phyloP scores from a whole-genome alignment of 2,329 filamentous ascomycete species.

The Dothistroma pini region DNA sequence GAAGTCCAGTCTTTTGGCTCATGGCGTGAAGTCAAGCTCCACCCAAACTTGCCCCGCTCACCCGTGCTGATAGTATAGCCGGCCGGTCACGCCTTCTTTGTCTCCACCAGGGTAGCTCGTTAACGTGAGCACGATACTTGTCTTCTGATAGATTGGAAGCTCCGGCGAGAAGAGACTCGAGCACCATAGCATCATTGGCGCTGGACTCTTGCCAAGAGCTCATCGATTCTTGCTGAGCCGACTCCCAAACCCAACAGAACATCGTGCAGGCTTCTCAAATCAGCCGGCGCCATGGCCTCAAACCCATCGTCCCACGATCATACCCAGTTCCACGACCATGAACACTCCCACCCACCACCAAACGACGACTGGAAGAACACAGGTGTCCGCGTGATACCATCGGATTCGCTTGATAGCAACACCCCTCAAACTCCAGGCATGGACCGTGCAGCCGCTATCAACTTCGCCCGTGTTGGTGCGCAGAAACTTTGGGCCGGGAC shows the following conservation, averaged over 20 bases:
- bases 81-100: background rate
- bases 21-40: background rate
- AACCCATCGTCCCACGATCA: background rate
- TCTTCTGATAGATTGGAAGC: background rate
- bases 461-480: conserved; percentile 43
- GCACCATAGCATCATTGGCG: too few species aligned
- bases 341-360: conserved; percentile 20
- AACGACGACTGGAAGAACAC: conserved; percentile 39
- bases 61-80: background rate
- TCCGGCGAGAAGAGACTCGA: background rate
- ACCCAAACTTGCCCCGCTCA: background rate
- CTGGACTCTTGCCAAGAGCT: too few species aligned
- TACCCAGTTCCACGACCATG: conserved; percentile 14
- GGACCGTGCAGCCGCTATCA: conserved; percentile 45
- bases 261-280: background rate
- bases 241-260: background rate
- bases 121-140: background rate
- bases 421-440: conserved; percentile 45
- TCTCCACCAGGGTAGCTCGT: background rate
- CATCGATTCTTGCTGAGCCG: too few species aligned
- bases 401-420: conserved; percentile 40
- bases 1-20: too few species aligned
- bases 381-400: conserved; percentile 44
- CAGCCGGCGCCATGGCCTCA: background rate
- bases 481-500: conserved; percentile 47